These are phyloP conservation scores for Ulota crispa DNA, from an alignment of 225 moss, liverwort and hornwort species.

Conservation along the genomic window DNA sequence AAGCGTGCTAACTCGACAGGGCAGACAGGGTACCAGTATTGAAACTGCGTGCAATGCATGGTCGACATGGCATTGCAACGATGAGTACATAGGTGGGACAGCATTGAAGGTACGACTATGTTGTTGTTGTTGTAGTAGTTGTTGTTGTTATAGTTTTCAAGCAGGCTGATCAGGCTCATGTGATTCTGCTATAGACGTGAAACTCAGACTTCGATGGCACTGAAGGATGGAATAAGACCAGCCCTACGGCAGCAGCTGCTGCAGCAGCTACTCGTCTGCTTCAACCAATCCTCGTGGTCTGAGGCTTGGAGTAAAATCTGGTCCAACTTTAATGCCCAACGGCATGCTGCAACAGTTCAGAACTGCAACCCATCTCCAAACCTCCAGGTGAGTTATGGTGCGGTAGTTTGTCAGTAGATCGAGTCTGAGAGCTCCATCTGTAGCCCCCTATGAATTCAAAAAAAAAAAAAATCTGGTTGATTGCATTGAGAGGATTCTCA, in stretches of 20 bases:
- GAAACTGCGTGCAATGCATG: conserved; percentile 23
- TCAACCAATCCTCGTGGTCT: conserved; percentile 20
- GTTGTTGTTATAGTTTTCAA: not conserved
- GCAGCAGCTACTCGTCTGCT: conserved; percentile 10
- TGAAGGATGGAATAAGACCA: conserved; percentile 14
- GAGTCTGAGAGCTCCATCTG: conserved; percentile 25
- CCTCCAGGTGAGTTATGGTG: conserved; percentile 29
- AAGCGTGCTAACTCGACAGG: conserved; percentile 26
- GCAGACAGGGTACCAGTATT: conserved; percentile 25
- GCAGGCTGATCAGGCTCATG: conserved; percentile 16
- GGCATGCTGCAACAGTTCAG: conserved; percentile 22
- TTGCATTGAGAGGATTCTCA: conserved; percentile 24
- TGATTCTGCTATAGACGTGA: conserved; percentile 20
- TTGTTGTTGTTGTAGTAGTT: not conserved
- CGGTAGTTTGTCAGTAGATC: conserved; percentile 33
- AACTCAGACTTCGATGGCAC: conserved; percentile 11
- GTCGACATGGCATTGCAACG: conserved; percentile 18
- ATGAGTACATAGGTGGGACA: conserved; percentile 39
- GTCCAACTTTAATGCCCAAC: conserved; percentile 34
- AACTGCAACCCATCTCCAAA: conserved; percentile 32
- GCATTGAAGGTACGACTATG: conserved; percentile 37
- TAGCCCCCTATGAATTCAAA: not conserved
- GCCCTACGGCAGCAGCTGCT: not conserved
- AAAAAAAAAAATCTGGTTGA: conserved; percentile 11
- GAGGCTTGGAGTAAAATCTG: conserved; percentile 26